Evolutionary conservation across 345 rosid species (phyloP).

Genomic region (Salix arbutifolia): DNA sequence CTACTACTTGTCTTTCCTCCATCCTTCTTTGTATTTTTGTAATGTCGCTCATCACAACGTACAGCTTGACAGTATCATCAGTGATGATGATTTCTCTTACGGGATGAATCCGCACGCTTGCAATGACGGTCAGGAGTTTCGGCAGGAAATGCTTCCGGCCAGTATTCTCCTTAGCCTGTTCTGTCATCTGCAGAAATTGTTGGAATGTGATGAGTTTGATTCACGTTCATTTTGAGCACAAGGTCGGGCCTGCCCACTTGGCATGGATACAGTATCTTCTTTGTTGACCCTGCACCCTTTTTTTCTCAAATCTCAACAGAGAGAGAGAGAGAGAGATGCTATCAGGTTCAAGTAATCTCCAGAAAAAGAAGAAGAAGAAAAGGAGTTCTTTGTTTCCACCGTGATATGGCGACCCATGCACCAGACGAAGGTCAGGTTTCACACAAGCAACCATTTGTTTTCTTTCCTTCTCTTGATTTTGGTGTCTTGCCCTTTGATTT

Average conservation of each 20-base stretch:
- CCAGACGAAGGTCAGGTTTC: no score
- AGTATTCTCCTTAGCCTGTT: constrained; percentile 19
- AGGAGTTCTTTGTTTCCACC: no score
- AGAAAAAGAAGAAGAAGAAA: no score
- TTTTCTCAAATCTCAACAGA: no score
- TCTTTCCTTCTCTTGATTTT: no score
- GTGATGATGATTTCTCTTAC: constrained; percentile 43
- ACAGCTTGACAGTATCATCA: constrained; percentile 40
- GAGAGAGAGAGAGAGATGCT: no score
- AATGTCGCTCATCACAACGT: neutral
- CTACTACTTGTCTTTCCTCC: constrained; percentile 13
- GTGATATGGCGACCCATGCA: no score
- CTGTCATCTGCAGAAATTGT: constrained; percentile 22
- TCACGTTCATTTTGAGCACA: constrained; percentile 20
- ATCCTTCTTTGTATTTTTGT: constrained; percentile 18
- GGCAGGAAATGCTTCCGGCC: constrained; percentile 10
- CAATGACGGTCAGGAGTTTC: constrained; percentile 12
- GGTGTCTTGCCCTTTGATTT: no score
- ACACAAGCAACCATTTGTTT: no score
- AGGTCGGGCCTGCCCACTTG: constrained; percentile 33
- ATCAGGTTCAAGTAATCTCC: no score
- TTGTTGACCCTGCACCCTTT: no score
- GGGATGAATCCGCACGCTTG: constrained; percentile 22
- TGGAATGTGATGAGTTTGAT: constrained; percentile 31
- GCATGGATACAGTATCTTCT: constrained; percentile 46